Conservation (phyloP, 352 stramenopile species). For the Pythium angustatum region DNA sequence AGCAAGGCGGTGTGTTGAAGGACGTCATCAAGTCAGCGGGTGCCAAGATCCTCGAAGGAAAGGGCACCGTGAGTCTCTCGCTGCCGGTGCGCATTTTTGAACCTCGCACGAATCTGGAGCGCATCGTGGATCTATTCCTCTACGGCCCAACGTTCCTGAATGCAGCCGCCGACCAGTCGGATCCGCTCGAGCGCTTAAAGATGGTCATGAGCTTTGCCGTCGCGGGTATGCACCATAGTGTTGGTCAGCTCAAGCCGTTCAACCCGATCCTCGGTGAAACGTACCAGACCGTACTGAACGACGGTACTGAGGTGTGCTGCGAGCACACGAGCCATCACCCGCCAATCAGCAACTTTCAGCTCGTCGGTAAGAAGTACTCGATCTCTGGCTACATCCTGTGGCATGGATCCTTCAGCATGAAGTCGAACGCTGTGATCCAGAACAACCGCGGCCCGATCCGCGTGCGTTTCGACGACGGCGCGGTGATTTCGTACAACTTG, state of each 20-base stretch:
- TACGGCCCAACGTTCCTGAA: constrained; percentile 81
- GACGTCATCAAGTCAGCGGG: constrained; percentile 76
- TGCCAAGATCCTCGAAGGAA: constrained; percentile 41
- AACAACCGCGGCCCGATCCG: constrained; percentile 77
- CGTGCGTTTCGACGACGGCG: constrained; percentile 67
- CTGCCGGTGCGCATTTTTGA: constrained; percentile 87
- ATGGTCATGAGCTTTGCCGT: constrained; percentile 79
- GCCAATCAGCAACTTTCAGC: constrained; percentile 84
- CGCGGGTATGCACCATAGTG: constrained; percentile 75
- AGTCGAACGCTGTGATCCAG: constrained; percentile 84
- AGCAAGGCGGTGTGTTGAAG: constrained; percentile 83
- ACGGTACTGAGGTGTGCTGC: constrained; percentile 78
- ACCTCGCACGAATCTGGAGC: constrained; percentile 78
- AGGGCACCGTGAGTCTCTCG: constrained; percentile 69
- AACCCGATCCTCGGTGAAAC: constrained; percentile 86
- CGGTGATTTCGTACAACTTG: constrained; percentile 69
- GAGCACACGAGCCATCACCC: constrained; percentile 88
- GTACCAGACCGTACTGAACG: constrained; percentile 69
- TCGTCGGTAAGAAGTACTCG: constrained; percentile 71
- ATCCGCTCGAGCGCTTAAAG: constrained; percentile 79
- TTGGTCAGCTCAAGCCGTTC: constrained; percentile 84
- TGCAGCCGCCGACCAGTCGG: constrained; percentile 51
- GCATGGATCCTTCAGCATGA: constrained; percentile 79
- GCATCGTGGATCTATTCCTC: constrained; percentile 77
- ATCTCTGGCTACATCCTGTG: constrained; percentile 74